Percentiles rank a stretch among this genome's conserved stretches.
Conservation (phyloP, 345 rosid species). For the Viola odorata region DNA sequence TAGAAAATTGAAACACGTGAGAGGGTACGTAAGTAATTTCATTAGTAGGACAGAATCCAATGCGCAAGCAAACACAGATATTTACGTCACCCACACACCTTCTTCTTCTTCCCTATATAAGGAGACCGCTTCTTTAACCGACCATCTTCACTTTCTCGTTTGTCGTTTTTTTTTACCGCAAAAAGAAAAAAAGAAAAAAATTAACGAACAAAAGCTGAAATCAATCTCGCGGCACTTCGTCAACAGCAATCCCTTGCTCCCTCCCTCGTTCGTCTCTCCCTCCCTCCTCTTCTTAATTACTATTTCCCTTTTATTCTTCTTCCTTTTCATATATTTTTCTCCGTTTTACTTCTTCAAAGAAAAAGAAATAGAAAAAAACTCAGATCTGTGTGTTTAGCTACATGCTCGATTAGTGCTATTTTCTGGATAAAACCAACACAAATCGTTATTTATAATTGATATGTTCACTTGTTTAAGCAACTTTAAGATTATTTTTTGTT, state of each 20-base stretch:
- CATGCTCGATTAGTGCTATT: too few relatives aligned
- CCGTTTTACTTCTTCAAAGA: neutral
- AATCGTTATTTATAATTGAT: too few relatives aligned
- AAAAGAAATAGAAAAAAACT: neutral
- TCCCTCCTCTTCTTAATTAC: neutral
- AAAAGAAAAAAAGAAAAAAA: neutral
- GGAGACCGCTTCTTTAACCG: neutral
- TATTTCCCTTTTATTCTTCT: neutral
- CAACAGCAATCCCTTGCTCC: neutral
- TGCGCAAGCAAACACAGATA: neutral
- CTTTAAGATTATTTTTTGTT: too few relatives aligned
- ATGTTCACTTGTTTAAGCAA: too few relatives aligned
- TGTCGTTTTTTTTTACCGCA: neutral
- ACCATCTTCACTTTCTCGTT: neutral
- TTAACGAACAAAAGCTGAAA: too few relatives aligned
- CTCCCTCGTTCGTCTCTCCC: neutral
- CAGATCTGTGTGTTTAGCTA: too few relatives aligned
- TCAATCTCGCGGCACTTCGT: neutral
- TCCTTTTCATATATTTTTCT: neutral
- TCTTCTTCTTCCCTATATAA: neutral
- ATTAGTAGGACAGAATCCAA: neutral
- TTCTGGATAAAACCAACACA: too few relatives aligned
- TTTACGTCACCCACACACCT: neutral
- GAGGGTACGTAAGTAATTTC: neutral
- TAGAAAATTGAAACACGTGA: too few relatives aligned